These are phyloP conservation scores for Angomonas deanei DNA, from an alignment of 208 protist species.

Conservation along the genomic window DNA sequence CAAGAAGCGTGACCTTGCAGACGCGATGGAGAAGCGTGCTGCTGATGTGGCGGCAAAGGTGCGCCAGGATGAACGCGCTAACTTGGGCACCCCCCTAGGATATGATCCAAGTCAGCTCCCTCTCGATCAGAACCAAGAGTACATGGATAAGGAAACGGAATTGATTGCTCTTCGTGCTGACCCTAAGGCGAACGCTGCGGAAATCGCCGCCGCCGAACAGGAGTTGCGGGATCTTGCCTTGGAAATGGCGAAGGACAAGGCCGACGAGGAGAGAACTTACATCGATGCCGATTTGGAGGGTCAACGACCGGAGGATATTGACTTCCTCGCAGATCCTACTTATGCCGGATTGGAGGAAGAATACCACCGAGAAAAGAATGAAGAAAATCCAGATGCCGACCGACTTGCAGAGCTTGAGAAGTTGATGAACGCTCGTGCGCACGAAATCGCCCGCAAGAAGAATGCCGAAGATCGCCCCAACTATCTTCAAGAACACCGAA, in stretches of 20 bases:
- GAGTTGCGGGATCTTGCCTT: conserved; percentile 34
- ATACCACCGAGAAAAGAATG: conserved; percentile 42
- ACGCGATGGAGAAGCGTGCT: conserved; percentile 66
- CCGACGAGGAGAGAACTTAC: conserved; percentile 52
- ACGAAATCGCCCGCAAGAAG: conserved; percentile 55
- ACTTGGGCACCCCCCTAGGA: conserved; percentile 49
- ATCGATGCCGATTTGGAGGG: conserved; percentile 65
- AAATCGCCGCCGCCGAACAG: conserved; percentile 31
- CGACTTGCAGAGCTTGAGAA: conserved; percentile 52
- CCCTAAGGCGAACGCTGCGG: conserved; percentile 37
- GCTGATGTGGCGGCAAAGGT: conserved; percentile 55
- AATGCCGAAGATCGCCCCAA: conserved; percentile 49
- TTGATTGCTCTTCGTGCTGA: conserved; percentile 38
- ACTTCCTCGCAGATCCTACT: conserved; percentile 51
- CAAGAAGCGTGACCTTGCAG: conserved; percentile 36
- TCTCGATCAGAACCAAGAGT: conserved; percentile 41
- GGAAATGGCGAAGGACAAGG: conserved; percentile 52
- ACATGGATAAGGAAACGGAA: conserved; percentile 49
- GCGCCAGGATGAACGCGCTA: conserved; percentile 51
- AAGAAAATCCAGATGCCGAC: conserved; percentile 53
- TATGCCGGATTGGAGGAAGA: conserved; percentile 70
- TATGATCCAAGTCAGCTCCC: conserved; percentile 55
- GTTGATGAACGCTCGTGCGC: conserved; percentile 64
- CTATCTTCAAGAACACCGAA: conserved; percentile 40
- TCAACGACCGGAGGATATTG: conserved; percentile 35